Base-by-base conservation (phyloP, 306 rosid genomes). In the Datisca glomerata region DNA sequence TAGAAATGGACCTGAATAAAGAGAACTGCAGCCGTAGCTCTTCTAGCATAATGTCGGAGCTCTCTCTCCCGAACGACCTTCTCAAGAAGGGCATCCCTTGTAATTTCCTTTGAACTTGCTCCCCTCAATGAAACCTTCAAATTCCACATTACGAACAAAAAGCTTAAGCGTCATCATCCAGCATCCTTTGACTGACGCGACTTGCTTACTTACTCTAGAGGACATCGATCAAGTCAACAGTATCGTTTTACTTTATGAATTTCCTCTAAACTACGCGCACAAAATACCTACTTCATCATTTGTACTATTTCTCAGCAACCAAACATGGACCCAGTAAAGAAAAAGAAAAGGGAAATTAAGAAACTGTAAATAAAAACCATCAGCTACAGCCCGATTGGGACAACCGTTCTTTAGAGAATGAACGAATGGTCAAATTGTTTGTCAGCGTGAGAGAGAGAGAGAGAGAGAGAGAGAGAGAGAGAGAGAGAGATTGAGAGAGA, bases 81-180 rank as follows among this genome's bases (percentile, higher is more conserved):
- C 68, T 80, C 79, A 21, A 84, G 91, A 58, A 89, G 86, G 9
- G 75, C 95, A 43, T 80, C 98, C 53, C 98, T 69, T 32, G 98
- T 74, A 52, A 89, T 89, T 75, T 89, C 98, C 71, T 89, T 89
- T 19, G 75, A 81, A 71, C 98, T 89, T 34, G 93, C 73, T 53
- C 98, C 98, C 64, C 98, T 70, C 71, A 89, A 38, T 18, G 95
- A 89, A 14, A 83, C 91, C 97, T 89, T 65, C 58, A 23, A 21
- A 21, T 12, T 10, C 15, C 23, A 12, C 33, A 11, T n/a, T 4
- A 33, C 18, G 14, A 49, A 12, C 14, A 21, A 29, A 49, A 15
- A 21, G 33, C 24, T 18, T 8, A 1, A 41, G 8, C 14, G 2
- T 0, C 21, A 41, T 20, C n/a, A 41, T 41, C 22, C n/a, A n/a